Evolutionary conservation across 1,284 basidiomycete species (phyloP).

Genomic region (Ustilago tritici): DNA sequence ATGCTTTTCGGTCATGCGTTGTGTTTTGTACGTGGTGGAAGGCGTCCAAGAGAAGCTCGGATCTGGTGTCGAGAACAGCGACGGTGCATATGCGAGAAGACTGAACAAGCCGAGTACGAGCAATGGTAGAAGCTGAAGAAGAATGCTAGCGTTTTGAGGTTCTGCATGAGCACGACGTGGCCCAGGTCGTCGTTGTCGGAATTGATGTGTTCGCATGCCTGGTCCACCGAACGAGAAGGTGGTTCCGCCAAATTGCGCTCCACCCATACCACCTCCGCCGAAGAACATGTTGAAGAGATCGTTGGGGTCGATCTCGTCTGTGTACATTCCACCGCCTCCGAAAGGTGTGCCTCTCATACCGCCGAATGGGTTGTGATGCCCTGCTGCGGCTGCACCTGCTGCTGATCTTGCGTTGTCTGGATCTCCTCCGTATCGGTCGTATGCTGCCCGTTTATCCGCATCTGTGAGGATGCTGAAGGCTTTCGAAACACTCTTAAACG

Average conservation of each 20-base stretch:
- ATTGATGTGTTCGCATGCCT: conserved; percentile 59
- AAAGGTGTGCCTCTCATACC: conserved; percentile 44
- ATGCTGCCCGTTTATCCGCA: conserved; percentile 88
- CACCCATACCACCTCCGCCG: conserved; percentile 77
- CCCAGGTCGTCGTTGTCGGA: conserved; percentile 42
- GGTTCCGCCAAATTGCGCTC: conserved; percentile 49
- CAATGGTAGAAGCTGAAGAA: conserved; percentile 88
- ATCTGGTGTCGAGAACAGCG: conserved; percentile 78
- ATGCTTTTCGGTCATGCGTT: conserved; percentile 75
- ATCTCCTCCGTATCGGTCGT: conserved; percentile 85
- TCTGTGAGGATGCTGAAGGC: conserved; percentile 96
- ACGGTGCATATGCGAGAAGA: conserved; percentile 84
- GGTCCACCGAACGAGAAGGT: conserved; percentile 66
- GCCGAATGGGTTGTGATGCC: conserved; percentile 29
- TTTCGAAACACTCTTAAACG: conserved; percentile 99
- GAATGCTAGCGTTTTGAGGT: conserved; percentile 76
- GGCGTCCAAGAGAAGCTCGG: conserved; percentile 82
- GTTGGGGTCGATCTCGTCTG: conserved; percentile 90
- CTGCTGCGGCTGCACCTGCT: conserved; percentile 71
- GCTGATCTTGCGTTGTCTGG: conserved; percentile 84
- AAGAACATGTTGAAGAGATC: conserved; percentile 99
- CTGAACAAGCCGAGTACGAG: conserved; percentile 73
- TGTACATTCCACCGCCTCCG: conserved; percentile 47
- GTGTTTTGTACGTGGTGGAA: conserved; percentile 56
- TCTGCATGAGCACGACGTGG: conserved; percentile 69